These are phyloP conservation scores for Colletotrichum musae DNA, from an alignment of 2,329 filamentous ascomycete genomes.

Conservation along the genomic window DNA sequence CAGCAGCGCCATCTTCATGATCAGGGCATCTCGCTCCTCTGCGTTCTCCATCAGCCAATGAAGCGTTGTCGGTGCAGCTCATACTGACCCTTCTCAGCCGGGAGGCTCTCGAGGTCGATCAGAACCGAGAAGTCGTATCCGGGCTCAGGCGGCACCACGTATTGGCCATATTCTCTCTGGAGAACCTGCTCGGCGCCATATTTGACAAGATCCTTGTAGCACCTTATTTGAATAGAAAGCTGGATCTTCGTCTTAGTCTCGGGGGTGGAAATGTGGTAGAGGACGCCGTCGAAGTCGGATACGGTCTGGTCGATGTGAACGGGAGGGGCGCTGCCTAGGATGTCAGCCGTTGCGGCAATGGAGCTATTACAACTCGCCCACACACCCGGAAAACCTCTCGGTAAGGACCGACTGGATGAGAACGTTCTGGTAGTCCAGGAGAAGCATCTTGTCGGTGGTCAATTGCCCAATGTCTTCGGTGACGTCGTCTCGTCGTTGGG, in stretches of 20 bases:
- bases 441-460: constrained; percentile 76
- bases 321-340: constrained; percentile 78
- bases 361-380: constrained; percentile 26
- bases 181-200: constrained; percentile 95
- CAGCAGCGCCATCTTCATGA: constrained; percentile 88
- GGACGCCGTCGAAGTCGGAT: constrained; percentile 98
- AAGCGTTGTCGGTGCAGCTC: neutral
- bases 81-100: constrained; percentile 78
- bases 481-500: constrained; percentile 34
- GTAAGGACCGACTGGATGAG: constrained; percentile 96
- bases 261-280: constrained; percentile 97
- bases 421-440: constrained; percentile 99
- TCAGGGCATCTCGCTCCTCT: constrained; percentile 89
- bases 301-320: constrained; percentile 97
- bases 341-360: constrained; percentile 51
- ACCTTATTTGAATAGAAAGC: constrained; percentile 94
- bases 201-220: constrained; percentile 90
- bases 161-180: constrained; percentile 93
- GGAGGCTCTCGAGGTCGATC: constrained; percentile 90
- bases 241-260: constrained; percentile 95
- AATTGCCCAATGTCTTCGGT: constrained; percentile 28
- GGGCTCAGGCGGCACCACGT: constrained; percentile 87
- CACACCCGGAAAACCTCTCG: constrained; percentile 91
- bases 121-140: constrained; percentile 97
- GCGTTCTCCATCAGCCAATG: constrained; percentile 32